A percentile compares a stretch with the other conserved stretches of the same genome.
phyloP scores from a whole-genome alignment of 1,139 yeast species.

The Lodderomyces orthopsilosis region DNA sequence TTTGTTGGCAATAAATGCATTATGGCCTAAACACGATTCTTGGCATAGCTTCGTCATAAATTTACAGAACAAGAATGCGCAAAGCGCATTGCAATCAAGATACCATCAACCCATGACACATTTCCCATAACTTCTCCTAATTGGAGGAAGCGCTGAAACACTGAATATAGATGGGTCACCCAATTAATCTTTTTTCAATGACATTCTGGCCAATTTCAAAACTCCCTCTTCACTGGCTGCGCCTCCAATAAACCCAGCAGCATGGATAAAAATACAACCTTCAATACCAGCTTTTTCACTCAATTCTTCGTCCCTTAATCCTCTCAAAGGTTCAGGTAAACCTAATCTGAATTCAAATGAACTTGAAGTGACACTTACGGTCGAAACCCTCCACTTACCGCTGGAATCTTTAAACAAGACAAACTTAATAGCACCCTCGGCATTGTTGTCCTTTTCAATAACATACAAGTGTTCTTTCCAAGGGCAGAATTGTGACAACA shows the following conservation, averaged over 20 bases:
- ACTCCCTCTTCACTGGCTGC: constrained; percentile 80
- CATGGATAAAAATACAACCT: constrained; percentile 90
- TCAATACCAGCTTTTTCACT: constrained; percentile 70
- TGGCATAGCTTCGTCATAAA: not conserved
- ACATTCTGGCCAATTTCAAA: constrained; percentile 63
- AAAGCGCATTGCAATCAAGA: not conserved
- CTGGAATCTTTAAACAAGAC: constrained; percentile 77
- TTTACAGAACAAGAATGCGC: not conserved
- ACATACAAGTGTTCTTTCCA: constrained; percentile 92
- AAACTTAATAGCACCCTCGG: constrained; percentile 61
- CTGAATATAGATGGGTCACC: too few species aligned
- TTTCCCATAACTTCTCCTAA: too few species aligned
- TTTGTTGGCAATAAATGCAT: not conserved
- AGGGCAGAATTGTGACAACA: constrained; percentile 74
- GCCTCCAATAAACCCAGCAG: constrained; percentile 98
- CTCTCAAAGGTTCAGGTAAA: constrained; percentile 90
- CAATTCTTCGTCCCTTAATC: constrained; percentile 82
- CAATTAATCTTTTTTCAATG: constrained; percentile 15
- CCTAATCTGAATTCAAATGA: constrained; percentile 86
- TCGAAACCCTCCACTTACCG: constrained; percentile 82
- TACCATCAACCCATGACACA: too few species aligned
- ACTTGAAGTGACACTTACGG: constrained; percentile 72
- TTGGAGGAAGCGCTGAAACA: too few species aligned
- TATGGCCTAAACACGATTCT: not conserved
- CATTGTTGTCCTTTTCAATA: constrained; percentile 61